These are phyloP conservation scores for Pilatotrama ljubarskyi DNA, from an alignment of 768 basidiomycete species.

Conservation along the genomic window DNA sequence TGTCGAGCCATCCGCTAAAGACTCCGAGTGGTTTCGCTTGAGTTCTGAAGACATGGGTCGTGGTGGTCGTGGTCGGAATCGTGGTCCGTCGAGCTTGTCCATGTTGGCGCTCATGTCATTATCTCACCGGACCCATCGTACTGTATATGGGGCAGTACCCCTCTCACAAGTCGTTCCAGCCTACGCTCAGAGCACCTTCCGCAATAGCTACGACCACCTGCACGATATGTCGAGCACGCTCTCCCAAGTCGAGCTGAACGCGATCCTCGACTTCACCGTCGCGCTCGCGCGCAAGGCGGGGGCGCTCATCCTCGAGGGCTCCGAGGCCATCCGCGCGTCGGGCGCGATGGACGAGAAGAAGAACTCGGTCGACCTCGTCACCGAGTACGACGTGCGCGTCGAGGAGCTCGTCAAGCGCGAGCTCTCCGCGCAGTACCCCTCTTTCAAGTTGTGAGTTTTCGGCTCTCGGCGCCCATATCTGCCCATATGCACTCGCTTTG, in stretches of 20 bases:
- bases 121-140: too few relatives aligned
- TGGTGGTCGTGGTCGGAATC: too few relatives aligned
- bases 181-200: too few relatives aligned
- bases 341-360: conserved; percentile 77
- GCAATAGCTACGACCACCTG: background rate
- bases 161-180: too few relatives aligned
- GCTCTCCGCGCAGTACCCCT: conserved; percentile 65
- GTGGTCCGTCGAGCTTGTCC: too few relatives aligned
- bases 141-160: too few relatives aligned
- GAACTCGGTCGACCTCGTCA: conserved; percentile 93
- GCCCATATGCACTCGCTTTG: background rate
- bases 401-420: conserved; percentile 80
- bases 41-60: too few relatives aligned
- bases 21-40: too few relatives aligned
- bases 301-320: conserved; percentile 73
- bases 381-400: conserved; percentile 90
- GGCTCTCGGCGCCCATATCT: background rate
- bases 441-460: conserved; percentile 75
- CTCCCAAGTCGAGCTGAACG: conserved; percentile 48
- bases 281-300: conserved; percentile 77
- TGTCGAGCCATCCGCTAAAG: too few relatives aligned
- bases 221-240: conserved; percentile 35
- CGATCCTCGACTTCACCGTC: conserved; percentile 67
- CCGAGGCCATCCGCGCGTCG: conserved; percentile 64
- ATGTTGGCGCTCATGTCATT: too few relatives aligned